Conservation (phyloP, 2,329 filamentous ascomycete genomes). For the Cercospora zeae-maydis region DNA sequence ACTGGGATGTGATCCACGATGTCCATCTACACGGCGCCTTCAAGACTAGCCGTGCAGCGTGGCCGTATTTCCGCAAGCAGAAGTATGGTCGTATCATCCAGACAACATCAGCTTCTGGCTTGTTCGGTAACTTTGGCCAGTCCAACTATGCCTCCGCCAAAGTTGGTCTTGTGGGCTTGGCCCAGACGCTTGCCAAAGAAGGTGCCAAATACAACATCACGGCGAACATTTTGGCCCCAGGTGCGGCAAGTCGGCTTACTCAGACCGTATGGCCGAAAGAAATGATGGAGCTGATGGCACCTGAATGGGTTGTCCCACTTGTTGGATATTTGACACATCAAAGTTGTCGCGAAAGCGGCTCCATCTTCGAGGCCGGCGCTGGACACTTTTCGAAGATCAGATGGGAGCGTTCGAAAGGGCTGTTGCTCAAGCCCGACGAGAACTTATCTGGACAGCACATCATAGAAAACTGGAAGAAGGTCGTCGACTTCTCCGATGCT, state of each 20-base stretch:
- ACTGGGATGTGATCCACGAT: conserved; percentile 91
- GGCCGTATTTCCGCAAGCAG: conserved; percentile 97
- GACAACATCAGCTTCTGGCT: conserved; percentile 91
- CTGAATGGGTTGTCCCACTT: conserved; percentile 89
- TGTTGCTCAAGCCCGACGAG: conserved; percentile 81
- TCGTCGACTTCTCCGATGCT: conserved; percentile 67
- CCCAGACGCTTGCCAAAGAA: conserved; percentile 94
- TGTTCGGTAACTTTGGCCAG: conserved; percentile 98
- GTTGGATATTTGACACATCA: conserved; percentile 84
- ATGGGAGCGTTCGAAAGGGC: conserved; percentile 87
- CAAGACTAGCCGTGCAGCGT: conserved; percentile 95
- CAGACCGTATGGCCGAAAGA: conserved; percentile 90
- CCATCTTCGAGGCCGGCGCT: conserved; percentile 89
- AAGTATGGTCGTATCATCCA: conserved; percentile 95
- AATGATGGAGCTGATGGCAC: conserved; percentile 75
- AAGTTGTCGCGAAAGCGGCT: conserved; percentile 73
- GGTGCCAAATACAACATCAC: conserved; percentile 95
- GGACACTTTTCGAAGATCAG: conserved; percentile 87
- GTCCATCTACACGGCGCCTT: conserved; percentile 92
- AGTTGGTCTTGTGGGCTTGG: conserved; percentile 90
- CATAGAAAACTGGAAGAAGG: conserved; percentile 66
- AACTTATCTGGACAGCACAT: conserved; percentile 55
- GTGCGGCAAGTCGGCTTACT: conserved; percentile 91
- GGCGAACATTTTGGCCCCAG: conserved; percentile 89
- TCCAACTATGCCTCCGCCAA: conserved; percentile 96